These are phyloP conservation scores for Chaetomium sp. DNA, from an alignment of 2,329 filamentous ascomycete genomes.

Conservation along the genomic window DNA sequence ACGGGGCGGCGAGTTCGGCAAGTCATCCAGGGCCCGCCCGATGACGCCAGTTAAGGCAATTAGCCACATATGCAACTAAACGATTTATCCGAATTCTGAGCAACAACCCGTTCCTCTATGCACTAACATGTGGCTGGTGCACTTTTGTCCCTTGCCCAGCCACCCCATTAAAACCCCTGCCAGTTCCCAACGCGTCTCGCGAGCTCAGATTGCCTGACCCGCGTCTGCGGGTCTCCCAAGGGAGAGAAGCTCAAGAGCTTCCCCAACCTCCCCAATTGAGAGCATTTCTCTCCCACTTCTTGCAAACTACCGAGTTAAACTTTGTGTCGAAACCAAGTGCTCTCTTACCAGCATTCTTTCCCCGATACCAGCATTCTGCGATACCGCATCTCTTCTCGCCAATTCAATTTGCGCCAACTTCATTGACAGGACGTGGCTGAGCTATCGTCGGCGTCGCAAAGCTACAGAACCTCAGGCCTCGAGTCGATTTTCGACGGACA, in stretches of 20 bases:
- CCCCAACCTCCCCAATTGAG: slow-evolving; percentile 16
- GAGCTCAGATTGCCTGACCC: background rate
- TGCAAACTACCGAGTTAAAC: background rate
- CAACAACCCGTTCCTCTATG: background rate
- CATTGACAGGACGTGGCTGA: background rate
- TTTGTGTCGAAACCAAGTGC: background rate
- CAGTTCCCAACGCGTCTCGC: slow-evolving; percentile 11
- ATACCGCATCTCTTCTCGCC: background rate
- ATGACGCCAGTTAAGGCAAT: slow-evolving; percentile 1
- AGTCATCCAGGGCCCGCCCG: background rate
- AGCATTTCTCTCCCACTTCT: slow-evolving; percentile 8
- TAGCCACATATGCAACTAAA: slow-evolving; percentile 10
- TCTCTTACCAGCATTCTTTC: slow-evolving; percentile 2
- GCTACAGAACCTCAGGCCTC: background rate
- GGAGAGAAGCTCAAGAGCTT: background rate
- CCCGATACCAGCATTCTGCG: slow-evolving; percentile 3
- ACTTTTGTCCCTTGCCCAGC: slow-evolving; percentile 7
- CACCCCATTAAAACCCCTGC: slow-evolving; percentile 19
- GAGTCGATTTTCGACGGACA: too few relatives aligned
- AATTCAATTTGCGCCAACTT: background rate
- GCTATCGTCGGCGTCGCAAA: slow-evolving; percentile 5
- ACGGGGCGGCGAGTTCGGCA: background rate
- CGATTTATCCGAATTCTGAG: background rate
- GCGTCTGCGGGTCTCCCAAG: slow-evolving; percentile 8
- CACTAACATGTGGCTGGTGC: slow-evolving; percentile 9